Evolutionary conservation across 2,329 filamentous ascomycete species (phyloP).

Genomic region (Fusarium virguliforme): DNA sequence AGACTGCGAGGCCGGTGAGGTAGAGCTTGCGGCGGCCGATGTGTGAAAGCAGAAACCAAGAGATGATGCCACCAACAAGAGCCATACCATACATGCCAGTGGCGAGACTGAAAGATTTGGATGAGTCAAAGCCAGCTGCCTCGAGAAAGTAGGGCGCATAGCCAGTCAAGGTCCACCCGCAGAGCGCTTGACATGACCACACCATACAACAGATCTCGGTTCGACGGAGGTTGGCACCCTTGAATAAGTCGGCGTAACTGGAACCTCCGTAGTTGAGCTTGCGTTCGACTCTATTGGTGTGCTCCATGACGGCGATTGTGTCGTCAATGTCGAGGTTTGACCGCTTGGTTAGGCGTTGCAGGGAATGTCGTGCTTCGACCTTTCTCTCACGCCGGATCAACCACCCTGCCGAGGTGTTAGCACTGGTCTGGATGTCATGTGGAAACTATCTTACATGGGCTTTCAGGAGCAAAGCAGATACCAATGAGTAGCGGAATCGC

Average conservation of each 20-base stretch:
- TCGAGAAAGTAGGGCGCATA: slow-evolving; percentile 60
- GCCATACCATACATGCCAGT: slow-evolving; percentile 60
- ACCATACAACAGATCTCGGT: slow-evolving; percentile 52
- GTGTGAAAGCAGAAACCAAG: slow-evolving; percentile 58
- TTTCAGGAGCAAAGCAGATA: slow-evolving; percentile 59
- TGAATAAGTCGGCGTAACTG: slow-evolving; percentile 42
- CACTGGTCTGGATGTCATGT: background rate
- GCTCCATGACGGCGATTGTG: slow-evolving; percentile 60
- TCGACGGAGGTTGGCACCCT: slow-evolving; percentile 49
- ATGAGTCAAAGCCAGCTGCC: slow-evolving; percentile 58
- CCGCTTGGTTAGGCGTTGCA: slow-evolving; percentile 53
- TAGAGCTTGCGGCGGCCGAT: slow-evolving; percentile 61
- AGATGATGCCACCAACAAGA: slow-evolving; percentile 60
- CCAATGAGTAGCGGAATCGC: slow-evolving; percentile 57
- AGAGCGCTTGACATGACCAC: slow-evolving; percentile 51
- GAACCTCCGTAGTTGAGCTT: slow-evolving; percentile 56
- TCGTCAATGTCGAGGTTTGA: slow-evolving; percentile 60
- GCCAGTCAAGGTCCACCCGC: slow-evolving; percentile 42
- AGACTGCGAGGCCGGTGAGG: slow-evolving; percentile 55
- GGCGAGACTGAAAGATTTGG: slow-evolving; percentile 58
- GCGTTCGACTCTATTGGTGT: slow-evolving; percentile 62
- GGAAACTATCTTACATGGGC: slow-evolving; percentile 53
- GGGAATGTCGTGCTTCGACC: slow-evolving; percentile 53
- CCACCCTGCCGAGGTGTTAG: slow-evolving; percentile 51
- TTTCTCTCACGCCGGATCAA: slow-evolving; percentile 56